Conservation (phyloP, 495 filamentous ascomycete genomes). For the Immersiella caudata region DNA sequence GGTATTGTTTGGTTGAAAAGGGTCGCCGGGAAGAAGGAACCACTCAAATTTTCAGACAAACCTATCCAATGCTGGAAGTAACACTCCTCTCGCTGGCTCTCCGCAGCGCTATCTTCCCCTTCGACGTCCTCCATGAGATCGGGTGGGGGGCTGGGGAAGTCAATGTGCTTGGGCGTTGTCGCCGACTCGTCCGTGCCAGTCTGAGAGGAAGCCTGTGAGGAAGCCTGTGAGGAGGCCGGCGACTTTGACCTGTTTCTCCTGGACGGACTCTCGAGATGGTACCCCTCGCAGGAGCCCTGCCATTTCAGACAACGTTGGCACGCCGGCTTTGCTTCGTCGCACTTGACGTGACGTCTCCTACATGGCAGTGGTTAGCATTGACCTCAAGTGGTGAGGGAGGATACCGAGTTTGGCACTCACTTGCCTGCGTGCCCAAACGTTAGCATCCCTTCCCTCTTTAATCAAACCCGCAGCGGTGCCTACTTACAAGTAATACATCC, state of each 20-base stretch:
- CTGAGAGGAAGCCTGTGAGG: slow-evolving; percentile 12
- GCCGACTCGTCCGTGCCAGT: slow-evolving; percentile 1
- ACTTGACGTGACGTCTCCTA: slow-evolving; percentile 57
- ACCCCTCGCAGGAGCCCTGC: slow-evolving; percentile 36
- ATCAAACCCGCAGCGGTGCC: not conserved
- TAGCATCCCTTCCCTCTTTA: not conserved
- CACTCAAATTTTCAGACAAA: slow-evolving; percentile 26
- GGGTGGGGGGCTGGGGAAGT: not conserved
- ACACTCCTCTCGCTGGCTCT: slow-evolving; percentile 21
- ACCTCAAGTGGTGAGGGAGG: not conserved
- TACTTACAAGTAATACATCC: slow-evolving; percentile 55
- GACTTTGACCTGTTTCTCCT: slow-evolving; percentile 14
- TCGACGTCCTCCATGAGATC: not conserved
- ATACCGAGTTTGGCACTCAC: slow-evolving; percentile 19
- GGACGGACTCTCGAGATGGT: slow-evolving; percentile 7
- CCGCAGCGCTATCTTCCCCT: slow-evolving; percentile 10
- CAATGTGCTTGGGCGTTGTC: not conserved
- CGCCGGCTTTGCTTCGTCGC: slow-evolving; percentile 57
- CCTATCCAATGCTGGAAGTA: slow-evolving; percentile 31
- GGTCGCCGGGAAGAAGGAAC: slow-evolving; percentile 25
- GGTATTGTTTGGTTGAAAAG: slow-evolving; percentile 31
- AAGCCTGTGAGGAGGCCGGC: slow-evolving; percentile 7
- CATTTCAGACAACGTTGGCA: slow-evolving; percentile 37
- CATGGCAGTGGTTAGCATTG: not conserved
- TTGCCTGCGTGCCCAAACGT: slow-evolving; percentile 26